Base-by-base conservation (phyloP, 305 asterid genomes). In the Fraxinus platypoda region DNA sequence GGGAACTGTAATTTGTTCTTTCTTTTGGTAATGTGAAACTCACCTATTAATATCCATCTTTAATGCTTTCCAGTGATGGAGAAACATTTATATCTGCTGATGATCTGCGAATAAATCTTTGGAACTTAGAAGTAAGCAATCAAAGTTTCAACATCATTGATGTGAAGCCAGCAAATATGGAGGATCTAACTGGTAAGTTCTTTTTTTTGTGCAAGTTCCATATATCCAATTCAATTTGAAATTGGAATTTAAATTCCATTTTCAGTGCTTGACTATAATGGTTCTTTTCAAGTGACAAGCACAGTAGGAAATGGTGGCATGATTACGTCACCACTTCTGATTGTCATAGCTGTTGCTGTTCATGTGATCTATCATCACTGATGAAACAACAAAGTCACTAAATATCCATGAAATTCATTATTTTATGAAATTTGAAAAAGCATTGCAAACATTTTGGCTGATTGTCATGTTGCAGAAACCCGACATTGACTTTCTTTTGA, bases 41-140 rank as follows among this genome's bases (percentile, higher is more conserved):
- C 38, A 49, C 76, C 25, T 52, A 35, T 28, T 77, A 41, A 68
- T 79, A 57, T 81, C 59, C 75, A 74, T 78, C 66, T 70, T 33
- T 78, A 38, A 86, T 88, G 71, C 84, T 86, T 73, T 84, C 62
- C 90, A 96, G 99, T 87, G 99, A 96, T 83, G 97, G 99, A 80
- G 98, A 94, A 89, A 96, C 98, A 59, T 96, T 96, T 88, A 93
- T 96, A 91, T 96, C 99, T 54, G 99, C 99, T 83, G 99, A 96
- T 88, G 99, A 96, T 91, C 92, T 96, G 41, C 93, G 98, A 75
- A 89, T 96, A 88, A 96, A 96, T 88, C 98, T 96, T 80, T 96
- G 99, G 99, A 96, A 96, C 91, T 91, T 96, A 93, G 98, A 94
- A 91, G 92, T 96, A 79, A 94, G 98, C 90, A 94, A 91, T 87